phyloP scores from a whole-genome alignment of 805 yeast species.

The Pachysolen tannophilus region DNA sequence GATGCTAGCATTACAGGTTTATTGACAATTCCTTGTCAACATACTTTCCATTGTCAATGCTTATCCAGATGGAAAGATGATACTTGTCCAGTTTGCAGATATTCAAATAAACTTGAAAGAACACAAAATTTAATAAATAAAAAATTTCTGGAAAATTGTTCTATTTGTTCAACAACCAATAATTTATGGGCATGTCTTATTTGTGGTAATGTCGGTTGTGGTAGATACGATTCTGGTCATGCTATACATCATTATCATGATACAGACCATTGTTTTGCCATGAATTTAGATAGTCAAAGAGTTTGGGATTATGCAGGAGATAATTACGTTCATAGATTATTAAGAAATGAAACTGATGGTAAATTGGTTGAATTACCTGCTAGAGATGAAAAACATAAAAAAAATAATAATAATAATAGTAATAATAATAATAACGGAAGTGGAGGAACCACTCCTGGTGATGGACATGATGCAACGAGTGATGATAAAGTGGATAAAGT shows the following conservation, averaged over 20 bases:
- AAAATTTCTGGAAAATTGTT: conserved; percentile 27
- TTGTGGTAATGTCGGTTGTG: conserved; percentile 92
- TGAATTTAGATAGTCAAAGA: conserved; percentile 77
- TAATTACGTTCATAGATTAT: conserved; percentile 76
- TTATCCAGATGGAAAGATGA: conserved; percentile 85
- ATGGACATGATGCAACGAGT: conserved; percentile 10
- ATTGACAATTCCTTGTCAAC: conserved; percentile 85
- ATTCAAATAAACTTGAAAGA: conserved; percentile 37
- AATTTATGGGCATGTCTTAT: conserved; percentile 85
- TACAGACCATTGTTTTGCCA: conserved; percentile 83
- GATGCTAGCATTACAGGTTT: conserved; percentile 76
- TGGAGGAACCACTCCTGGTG: conserved; percentile 7
- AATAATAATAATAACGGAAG: conserved; percentile 13
- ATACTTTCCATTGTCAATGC: conserved; percentile 87
- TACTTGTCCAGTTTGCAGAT: conserved; percentile 85
- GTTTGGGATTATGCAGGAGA: conserved; percentile 96
- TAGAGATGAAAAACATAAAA: conserved; percentile 14
- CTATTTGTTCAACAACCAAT: conserved; percentile 46
- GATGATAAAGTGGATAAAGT: conserved; percentile 44
- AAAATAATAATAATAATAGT: conserved; percentile 6
- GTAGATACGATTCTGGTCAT: conserved; percentile 78
- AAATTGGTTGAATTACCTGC: conserved; percentile 72
- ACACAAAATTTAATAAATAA: conserved; percentile 4
- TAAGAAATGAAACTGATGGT: conserved; percentile 83
- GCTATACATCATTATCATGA: conserved; percentile 73